A percentile compares a stretch with the other conserved stretches of the same genome.
phyloP scores from a whole-genome alignment of 2,329 filamentous ascomycete genomes.

The Arthroderma sp. region DNA sequence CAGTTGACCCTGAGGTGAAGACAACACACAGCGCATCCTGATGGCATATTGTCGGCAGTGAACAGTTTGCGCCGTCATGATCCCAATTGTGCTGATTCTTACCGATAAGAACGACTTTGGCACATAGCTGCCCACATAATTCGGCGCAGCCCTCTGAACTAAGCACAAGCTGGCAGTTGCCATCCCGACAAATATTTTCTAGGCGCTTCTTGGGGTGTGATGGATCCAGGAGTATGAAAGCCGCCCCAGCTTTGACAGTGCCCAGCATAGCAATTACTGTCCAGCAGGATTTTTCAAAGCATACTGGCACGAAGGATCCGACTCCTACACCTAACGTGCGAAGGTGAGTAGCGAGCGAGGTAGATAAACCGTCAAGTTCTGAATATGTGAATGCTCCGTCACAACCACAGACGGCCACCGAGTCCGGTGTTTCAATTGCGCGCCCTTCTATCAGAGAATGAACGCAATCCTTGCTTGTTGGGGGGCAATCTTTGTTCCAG shows the following conservation, averaged over 20 bases:
- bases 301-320: conserved; percentile 5
- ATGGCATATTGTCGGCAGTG: no score
- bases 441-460: conserved; percentile 10
- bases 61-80: no score
- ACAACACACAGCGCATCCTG: no score
- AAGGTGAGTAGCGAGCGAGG: not conserved
- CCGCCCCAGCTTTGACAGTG: conserved; percentile 5
- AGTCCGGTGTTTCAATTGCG: conserved; percentile 4
- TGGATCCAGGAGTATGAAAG: conserved; percentile 5
- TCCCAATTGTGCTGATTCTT: no score
- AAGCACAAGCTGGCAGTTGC: conserved; percentile 1
- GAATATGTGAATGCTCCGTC: conserved; percentile 10
- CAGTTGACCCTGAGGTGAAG: not conserved
- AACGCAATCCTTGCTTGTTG: conserved; percentile 1
- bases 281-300: conserved; percentile 8
- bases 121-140: no score
- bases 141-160: not conserved
- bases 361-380: conserved; percentile 11
- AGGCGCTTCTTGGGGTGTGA: conserved; percentile 5
- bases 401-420: conserved; percentile 9
- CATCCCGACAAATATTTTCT: not conserved
- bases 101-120: no score
- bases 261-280: conserved; percentile 6
- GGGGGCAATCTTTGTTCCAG: not conserved
- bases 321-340: not conserved